Evolutionary conservation across 768 basidiomycete species (phyloP).

Genomic region (Aureoboletus auriporus): DNA sequence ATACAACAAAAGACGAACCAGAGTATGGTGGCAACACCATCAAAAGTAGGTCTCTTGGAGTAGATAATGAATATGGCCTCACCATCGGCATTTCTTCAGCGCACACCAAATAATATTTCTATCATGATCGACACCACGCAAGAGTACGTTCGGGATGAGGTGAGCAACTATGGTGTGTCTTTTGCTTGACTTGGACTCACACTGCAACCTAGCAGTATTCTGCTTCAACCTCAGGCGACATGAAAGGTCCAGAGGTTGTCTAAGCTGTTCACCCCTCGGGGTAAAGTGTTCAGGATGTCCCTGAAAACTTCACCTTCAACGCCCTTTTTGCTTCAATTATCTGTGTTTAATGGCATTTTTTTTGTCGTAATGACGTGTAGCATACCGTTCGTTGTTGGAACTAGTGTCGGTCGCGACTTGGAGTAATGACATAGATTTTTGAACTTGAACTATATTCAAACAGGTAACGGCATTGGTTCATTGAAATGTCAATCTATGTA

Average conservation of each 20-base stretch:
- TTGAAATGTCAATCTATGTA: too few relatives aligned
- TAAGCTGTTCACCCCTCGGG: not conserved
- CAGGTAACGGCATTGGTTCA: too few relatives aligned
- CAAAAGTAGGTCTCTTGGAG: constrained; percentile 7
- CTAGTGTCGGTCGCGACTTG: constrained; percentile 12
- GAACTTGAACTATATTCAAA: too few relatives aligned
- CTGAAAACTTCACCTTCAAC: not conserved
- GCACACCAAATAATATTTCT: constrained; percentile 47
- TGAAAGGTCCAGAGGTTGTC: constrained; percentile 21
- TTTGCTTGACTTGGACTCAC: not conserved
- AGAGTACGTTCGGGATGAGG: constrained; percentile 46
- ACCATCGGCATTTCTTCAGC: constrained; percentile 14
- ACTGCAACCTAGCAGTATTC: constrained; percentile 17
- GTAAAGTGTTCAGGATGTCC: too few relatives aligned
- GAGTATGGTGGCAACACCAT: constrained; percentile 7
- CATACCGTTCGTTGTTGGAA: constrained; percentile 14
- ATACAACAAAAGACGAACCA: constrained; percentile 21
- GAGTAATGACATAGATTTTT: constrained; percentile 1
- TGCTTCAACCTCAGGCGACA: constrained; percentile 7
- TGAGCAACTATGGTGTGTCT: constrained; percentile 4
- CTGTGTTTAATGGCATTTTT: not conserved
- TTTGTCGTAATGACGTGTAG: constrained; percentile 13
- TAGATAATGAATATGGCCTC: not conserved
- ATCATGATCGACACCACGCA: constrained; percentile 64
- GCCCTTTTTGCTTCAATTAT: constrained; percentile 1